Evolutionary conservation across 148 eudicot species (phyloP).

Genomic region (Suaeda aralocaspica): DNA sequence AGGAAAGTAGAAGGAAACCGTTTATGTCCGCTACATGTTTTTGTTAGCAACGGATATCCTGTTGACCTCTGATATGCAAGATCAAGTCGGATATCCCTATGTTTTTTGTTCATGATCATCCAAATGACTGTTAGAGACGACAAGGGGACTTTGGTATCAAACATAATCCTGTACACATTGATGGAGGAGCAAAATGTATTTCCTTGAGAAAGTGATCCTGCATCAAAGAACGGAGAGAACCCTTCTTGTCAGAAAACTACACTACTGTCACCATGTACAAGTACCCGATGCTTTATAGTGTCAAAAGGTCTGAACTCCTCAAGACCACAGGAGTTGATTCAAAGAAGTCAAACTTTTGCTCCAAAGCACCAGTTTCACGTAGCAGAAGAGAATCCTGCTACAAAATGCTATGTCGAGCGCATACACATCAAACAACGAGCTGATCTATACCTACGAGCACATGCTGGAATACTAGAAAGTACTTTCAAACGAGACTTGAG

Average conservation of each 20-base stretch:
- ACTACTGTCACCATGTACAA: constrained; percentile 27
- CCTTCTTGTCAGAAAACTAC: constrained; percentile 16
- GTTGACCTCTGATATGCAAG: constrained; percentile 12
- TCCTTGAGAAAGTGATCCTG: background rate
- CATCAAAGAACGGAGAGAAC: constrained; percentile 3
- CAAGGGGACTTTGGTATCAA: constrained; percentile 15
- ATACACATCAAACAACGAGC: constrained; percentile 9
- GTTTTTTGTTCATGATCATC: constrained; percentile 13
- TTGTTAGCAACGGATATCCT: constrained; percentile 21
- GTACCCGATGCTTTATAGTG: constrained; percentile 5
- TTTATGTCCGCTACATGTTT: background rate
- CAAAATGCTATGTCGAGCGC: background rate
- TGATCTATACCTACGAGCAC: constrained; percentile 1
- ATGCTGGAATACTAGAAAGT: constrained; percentile 12
- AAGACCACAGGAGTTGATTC: background rate
- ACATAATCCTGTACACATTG: constrained; percentile 27
- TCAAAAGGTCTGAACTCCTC: background rate
- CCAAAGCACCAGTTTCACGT: constrained; percentile 1
- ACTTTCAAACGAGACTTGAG: constrained; percentile 57
- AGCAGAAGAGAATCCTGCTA: background rate
- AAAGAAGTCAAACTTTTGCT: background rate
- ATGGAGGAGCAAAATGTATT: background rate
- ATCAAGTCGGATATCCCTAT: constrained; percentile 22
- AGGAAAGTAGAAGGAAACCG: constrained; percentile 9
- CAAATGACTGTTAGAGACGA: constrained; percentile 25